Conservation (phyloP, 352 stramenopile genomes). For the Pythium rishiriense region DNA sequence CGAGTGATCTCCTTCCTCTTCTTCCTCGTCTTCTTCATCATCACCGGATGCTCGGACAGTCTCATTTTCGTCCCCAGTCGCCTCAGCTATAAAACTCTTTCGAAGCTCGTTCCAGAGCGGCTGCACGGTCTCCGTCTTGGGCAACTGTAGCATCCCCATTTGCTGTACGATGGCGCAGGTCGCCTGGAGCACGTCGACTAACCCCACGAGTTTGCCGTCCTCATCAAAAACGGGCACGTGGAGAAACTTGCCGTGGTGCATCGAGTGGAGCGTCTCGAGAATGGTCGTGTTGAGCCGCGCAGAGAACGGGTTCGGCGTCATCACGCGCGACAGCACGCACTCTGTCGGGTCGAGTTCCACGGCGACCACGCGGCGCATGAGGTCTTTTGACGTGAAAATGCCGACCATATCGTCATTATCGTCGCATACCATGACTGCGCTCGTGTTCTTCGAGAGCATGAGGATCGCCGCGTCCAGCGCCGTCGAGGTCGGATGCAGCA, state of each 20-base stretch:
- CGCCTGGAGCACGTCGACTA: slow-evolving; percentile 96
- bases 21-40: slow-evolving; percentile 34
- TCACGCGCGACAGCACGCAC: slow-evolving; percentile 88
- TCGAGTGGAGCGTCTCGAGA: slow-evolving; percentile 96
- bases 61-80: not conserved
- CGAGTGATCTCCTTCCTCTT: slow-evolving; percentile 4
- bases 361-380: slow-evolving; percentile 95
- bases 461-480: slow-evolving; percentile 70
- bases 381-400: slow-evolving; percentile 98
- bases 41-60: slow-evolving; percentile 37
- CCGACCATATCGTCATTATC: slow-evolving; percentile 85
- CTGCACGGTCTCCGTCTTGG: slow-evolving; percentile 67
- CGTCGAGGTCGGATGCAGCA: slow-evolving; percentile 50
- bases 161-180: slow-evolving; percentile 87
- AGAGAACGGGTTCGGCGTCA: slow-evolving; percentile 95
- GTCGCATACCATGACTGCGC: slow-evolving; percentile 91
- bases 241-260: slow-evolving; percentile 97
- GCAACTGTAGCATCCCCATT: slow-evolving; percentile 75
- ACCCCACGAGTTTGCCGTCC: slow-evolving; percentile 86
- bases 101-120: slow-evolving; percentile 80
- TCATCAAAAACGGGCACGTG: slow-evolving; percentile 95
- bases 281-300: slow-evolving; percentile 93
- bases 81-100: slow-evolving; percentile 42
- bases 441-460: slow-evolving; percentile 83
- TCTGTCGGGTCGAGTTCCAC: slow-evolving; percentile 80